These are phyloP conservation scores for Candida insectalens DNA, from an alignment of 805 yeast genomes.

Conservation along the genomic window DNA sequence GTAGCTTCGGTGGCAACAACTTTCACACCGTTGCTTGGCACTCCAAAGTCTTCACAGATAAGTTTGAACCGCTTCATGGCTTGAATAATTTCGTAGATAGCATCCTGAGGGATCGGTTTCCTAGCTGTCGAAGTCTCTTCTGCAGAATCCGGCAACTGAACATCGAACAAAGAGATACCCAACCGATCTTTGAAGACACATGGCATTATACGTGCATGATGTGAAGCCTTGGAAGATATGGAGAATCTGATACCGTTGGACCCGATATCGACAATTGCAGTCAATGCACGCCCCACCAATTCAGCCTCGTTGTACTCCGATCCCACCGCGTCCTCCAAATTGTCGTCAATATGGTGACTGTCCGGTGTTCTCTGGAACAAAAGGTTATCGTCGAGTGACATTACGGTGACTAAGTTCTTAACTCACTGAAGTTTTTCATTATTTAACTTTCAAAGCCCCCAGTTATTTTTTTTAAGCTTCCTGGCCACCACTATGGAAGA, in stretches of 20 bases:
- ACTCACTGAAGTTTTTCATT: too few relatives aligned
- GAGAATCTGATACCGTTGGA: slow-evolving; percentile 69
- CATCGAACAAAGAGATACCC: slow-evolving; percentile 60
- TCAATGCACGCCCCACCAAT: slow-evolving; percentile 45
- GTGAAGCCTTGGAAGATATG: slow-evolving; percentile 58
- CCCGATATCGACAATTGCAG: slow-evolving; percentile 69
- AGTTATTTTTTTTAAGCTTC: too few relatives aligned
- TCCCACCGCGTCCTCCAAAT: background rate
- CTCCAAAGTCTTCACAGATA: slow-evolving; percentile 70
- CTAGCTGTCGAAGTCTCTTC: slow-evolving; percentile 16
- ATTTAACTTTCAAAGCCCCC: too few relatives aligned
- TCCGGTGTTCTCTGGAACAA: slow-evolving; percentile 20
- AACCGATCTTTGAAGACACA: slow-evolving; percentile 68
- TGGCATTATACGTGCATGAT: slow-evolving; percentile 69
- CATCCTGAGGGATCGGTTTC: slow-evolving; percentile 47
- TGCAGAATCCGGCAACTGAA: slow-evolving; percentile 33
- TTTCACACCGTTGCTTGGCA: slow-evolving; percentile 45
- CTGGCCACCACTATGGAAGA: too few relatives aligned
- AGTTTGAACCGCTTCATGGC: slow-evolving; percentile 60
- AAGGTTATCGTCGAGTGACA: slow-evolving; percentile 22
- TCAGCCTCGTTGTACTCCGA: slow-evolving; percentile 37
- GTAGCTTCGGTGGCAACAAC: slow-evolving; percentile 73
- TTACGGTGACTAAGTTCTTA: too few relatives aligned
- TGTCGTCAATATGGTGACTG: slow-evolving; percentile 20
- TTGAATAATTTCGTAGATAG: slow-evolving; percentile 47